Conservation (phyloP, 2,329 filamentous ascomycete species). For the Colletotrichum sublineola region DNA sequence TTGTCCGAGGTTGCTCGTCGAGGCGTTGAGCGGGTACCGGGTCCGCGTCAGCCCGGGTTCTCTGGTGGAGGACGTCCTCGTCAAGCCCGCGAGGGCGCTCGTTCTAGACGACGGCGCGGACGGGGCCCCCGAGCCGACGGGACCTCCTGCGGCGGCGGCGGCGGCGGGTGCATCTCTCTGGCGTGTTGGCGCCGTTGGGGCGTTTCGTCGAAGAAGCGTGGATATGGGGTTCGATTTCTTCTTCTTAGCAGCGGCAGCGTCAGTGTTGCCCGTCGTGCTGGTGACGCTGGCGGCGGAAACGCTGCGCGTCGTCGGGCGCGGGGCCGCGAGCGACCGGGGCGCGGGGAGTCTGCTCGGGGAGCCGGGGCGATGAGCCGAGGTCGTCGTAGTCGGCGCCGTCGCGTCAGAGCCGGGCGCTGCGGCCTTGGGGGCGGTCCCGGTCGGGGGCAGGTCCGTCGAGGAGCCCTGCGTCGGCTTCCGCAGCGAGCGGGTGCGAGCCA, state of each 20-base stretch:
- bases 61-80: slow-evolving; percentile 27
- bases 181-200: slow-evolving; percentile 17
- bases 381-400: not conserved
- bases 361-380: slow-evolving; percentile 16
- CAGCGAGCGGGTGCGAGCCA: slow-evolving; percentile 63
- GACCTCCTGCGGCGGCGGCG: not conserved
- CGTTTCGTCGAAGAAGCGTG: slow-evolving; percentile 12
- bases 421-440: slow-evolving; percentile 4
- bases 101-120: slow-evolving; percentile 5
- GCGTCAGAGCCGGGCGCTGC: slow-evolving; percentile 3
- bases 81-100: not conserved
- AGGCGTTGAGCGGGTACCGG: slow-evolving; percentile 44
- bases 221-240: slow-evolving; percentile 29
- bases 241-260: slow-evolving; percentile 40
- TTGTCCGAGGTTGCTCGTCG: slow-evolving; percentile 42
- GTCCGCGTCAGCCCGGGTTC: slow-evolving; percentile 7
- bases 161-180: slow-evolving; percentile 23
- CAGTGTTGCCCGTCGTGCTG: slow-evolving; percentile 4
- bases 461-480: slow-evolving; percentile 56
- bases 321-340: slow-evolving; percentile 19
- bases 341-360: slow-evolving; percentile 40
- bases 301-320: slow-evolving; percentile 33
- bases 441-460: slow-evolving; percentile 40
- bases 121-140: not conserved
- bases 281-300: slow-evolving; percentile 17